A percentile compares a stretch with the other conserved stretches of the same genome.
phyloP scores from a whole-genome alignment of 306 rosid species.

The Begonia masoniana region DNA sequence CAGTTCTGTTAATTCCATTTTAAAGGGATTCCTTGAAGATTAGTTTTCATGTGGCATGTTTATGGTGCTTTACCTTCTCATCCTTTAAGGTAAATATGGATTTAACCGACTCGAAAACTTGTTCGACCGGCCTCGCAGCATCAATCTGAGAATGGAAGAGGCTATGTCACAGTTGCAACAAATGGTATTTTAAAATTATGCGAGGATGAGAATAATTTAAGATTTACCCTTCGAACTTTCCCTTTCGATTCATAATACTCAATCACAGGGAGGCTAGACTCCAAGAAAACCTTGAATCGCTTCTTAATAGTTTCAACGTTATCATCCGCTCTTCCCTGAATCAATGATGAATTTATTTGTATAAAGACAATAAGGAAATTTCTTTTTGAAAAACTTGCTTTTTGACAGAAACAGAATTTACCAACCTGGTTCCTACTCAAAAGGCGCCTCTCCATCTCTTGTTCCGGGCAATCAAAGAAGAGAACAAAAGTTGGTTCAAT shows the following conservation, averaged over 20 bases:
- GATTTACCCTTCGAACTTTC: slow-evolving; percentile 68
- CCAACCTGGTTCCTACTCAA: slow-evolving; percentile 77
- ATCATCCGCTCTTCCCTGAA: slow-evolving; percentile 92
- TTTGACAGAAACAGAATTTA: slow-evolving; percentile 6
- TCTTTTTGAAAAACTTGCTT: neutral
- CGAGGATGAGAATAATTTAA: slow-evolving; percentile 1
- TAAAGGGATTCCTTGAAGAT: slow-evolving; percentile 6
- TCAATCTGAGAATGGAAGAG: slow-evolving; percentile 43
- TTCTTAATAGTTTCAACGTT: slow-evolving; percentile 88
- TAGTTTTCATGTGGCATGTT: slow-evolving; percentile 12
- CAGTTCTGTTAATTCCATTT: slow-evolving; percentile 2
- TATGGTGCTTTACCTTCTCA: slow-evolving; percentile 65
- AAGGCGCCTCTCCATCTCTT: slow-evolving; percentile 92
- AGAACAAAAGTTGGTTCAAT: slow-evolving; percentile 84
- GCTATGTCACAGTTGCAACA: neutral
- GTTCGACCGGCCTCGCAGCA: slow-evolving; percentile 73
- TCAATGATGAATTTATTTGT: neutral
- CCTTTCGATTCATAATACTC: slow-evolving; percentile 57
- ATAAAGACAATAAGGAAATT: neutral
- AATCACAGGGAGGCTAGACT: slow-evolving; percentile 81
- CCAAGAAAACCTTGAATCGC: slow-evolving; percentile 80
- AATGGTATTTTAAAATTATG: neutral
- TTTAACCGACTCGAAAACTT: slow-evolving; percentile 76
- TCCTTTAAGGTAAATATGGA: slow-evolving; percentile 50
- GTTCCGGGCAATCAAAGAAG: slow-evolving; percentile 65